Conservation (phyloP, 768 basidiomycete species). For the Amanita inopinata region DNA sequence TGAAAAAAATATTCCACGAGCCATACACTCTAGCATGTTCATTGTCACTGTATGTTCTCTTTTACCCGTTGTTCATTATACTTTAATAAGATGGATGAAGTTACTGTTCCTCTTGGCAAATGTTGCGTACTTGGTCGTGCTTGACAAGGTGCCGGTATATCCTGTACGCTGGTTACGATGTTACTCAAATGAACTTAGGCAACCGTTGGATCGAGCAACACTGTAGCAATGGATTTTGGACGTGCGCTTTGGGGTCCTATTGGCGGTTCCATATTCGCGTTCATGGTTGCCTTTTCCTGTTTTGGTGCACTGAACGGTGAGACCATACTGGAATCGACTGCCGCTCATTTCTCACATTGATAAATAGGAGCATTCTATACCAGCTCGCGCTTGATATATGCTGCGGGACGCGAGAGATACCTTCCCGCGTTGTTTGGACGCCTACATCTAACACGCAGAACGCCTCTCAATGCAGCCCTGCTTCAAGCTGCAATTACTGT, state of each 20-base stretch:
- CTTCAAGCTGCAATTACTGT: slow-evolving; percentile 71
- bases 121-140: slow-evolving; percentile 84
- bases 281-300: slow-evolving; percentile 89
- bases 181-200: slow-evolving; percentile 24
- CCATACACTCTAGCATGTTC: slow-evolving; percentile 86
- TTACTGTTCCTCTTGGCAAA: slow-evolving; percentile 75
- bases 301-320: slow-evolving; percentile 89
- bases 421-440: slow-evolving; percentile 78
- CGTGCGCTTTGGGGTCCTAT: slow-evolving; percentile 73
- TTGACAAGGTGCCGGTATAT: slow-evolving; percentile 54
- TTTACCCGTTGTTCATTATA: not conserved
- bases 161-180: not conserved
- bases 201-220: slow-evolving; percentile 72
- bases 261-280: slow-evolving; percentile 83
- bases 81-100: slow-evolving; percentile 25
- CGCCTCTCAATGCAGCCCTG: slow-evolving; percentile 82
- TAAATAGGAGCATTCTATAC: slow-evolving; percentile 59
- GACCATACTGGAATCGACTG: slow-evolving; percentile 8
- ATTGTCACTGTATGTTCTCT: slow-evolving; percentile 54
- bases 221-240: slow-evolving; percentile 89
- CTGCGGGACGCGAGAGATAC: slow-evolving; percentile 81
- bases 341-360: slow-evolving; percentile 9
- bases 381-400: slow-evolving; percentile 77
- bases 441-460: slow-evolving; percentile 63
- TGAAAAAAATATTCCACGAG: slow-evolving; percentile 78